Evolutionary conservation across 1,284 basidiomycete genomes (phyloP).

Genomic region (Schizophyllum commune): DNA sequence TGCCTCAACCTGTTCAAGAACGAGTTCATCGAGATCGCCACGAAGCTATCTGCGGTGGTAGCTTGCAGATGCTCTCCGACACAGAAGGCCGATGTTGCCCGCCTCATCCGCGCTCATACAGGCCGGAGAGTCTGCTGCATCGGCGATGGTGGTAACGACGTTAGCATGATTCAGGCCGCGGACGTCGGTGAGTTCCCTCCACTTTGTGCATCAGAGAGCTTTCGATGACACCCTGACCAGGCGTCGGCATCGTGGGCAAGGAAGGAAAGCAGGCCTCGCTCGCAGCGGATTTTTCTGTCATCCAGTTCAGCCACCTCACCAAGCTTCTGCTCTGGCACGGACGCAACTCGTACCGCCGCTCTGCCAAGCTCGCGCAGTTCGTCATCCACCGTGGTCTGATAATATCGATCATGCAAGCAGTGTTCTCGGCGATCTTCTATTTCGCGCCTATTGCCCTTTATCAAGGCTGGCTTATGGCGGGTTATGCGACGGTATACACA

Average conservation of each 20-base stretch:
- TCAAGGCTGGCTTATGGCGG: slow-evolving; percentile 97
- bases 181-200: slow-evolving; percentile 68
- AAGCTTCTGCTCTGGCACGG: slow-evolving; percentile 97
- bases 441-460: slow-evolving; percentile 98
- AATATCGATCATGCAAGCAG: slow-evolving; percentile 96
- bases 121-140: slow-evolving; percentile 97
- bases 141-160: slow-evolving; percentile 92
- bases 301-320: slow-evolving; percentile 91
- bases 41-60: slow-evolving; percentile 93
- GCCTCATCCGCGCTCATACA: slow-evolving; percentile 84
- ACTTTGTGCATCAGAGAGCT: too few relatives aligned
- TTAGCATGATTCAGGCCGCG: slow-evolving; percentile 94
- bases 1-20: slow-evolving; percentile 86
- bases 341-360: slow-evolving; percentile 96
- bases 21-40: slow-evolving; percentile 94
- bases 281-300: slow-evolving; percentile 96
- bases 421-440: slow-evolving; percentile 97
- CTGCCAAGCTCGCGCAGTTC: slow-evolving; percentile 96
- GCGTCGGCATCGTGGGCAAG: slow-evolving; percentile 97
- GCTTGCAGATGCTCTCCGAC: slow-evolving; percentile 98
- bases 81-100: slow-evolving; percentile 96
- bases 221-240: slow-evolving; percentile 36
- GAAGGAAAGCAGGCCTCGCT: slow-evolving; percentile 98
- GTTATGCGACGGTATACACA: slow-evolving; percentile 96
- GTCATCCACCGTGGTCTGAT: slow-evolving; percentile 98